phyloP scores from a whole-genome alignment of 2,329 filamentous ascomycete species.

The Colletotrichum sublineola region DNA sequence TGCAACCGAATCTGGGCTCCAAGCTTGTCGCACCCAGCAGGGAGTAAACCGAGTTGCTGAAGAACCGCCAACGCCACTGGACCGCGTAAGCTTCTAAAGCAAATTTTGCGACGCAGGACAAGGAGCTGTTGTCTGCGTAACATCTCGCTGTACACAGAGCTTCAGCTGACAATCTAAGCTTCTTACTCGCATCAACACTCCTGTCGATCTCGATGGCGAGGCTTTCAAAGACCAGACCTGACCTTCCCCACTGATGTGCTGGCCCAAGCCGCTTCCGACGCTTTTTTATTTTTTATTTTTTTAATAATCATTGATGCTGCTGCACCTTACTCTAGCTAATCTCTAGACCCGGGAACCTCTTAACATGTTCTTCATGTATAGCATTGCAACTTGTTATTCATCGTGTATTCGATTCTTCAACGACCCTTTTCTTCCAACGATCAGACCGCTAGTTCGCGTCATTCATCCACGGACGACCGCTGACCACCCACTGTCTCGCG shows the following conservation, averaged over 20 bases:
- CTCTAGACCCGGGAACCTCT: neutral
- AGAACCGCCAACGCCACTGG: conserved; percentile 4
- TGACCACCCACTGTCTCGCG: conserved; percentile 2
- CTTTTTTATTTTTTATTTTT: neutral
- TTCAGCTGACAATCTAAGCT: neutral
- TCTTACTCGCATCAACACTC: conserved; percentile 10
- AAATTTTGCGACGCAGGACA: neutral
- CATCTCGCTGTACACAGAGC: neutral
- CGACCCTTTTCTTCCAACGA: neutral
- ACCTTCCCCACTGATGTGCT: conserved; percentile 34
- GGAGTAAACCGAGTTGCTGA: conserved; percentile 1
- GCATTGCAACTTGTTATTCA: conserved; percentile 2
- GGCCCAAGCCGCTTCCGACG: conserved; percentile 18
- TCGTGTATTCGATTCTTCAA: neutral
- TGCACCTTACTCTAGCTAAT: neutral
- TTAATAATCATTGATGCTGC: conserved; percentile 7
- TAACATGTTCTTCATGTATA: neutral
- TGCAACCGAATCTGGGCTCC: conserved; percentile 9
- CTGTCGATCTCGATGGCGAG: conserved; percentile 29
- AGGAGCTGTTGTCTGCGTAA: neutral
- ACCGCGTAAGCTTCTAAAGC: neutral
- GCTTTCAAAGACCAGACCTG: neutral
- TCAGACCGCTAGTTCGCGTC: conserved; percentile 25
- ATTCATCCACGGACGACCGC: conserved; percentile 15
- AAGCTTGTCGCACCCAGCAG: conserved; percentile 18